These are phyloP conservation scores for Aspergillus vadensis DNA, from an alignment of 2,329 filamentous ascomycete genomes.

Conservation along the genomic window DNA sequence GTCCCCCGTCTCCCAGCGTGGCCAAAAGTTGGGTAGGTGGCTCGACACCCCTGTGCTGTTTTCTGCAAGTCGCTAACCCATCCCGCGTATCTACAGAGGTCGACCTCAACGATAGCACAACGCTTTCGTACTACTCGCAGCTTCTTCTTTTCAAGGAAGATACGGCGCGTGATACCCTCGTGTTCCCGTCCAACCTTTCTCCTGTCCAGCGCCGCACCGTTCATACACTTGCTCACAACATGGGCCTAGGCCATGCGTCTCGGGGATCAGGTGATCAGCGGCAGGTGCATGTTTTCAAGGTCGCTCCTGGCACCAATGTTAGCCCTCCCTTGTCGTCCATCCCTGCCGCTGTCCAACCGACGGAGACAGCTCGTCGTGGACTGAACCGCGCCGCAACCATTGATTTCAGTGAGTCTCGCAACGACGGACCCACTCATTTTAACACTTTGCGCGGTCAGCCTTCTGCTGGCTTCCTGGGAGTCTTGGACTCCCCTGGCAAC, in stretches of 20 bases:
- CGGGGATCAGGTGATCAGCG: constrained; percentile 84
- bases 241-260: constrained; percentile 87
- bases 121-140: constrained; percentile 86
- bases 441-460: constrained; percentile 74
- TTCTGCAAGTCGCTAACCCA: constrained; percentile 15
- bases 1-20: constrained; percentile 64
- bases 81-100: constrained; percentile 58
- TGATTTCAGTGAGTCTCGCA: constrained; percentile 83
- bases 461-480: constrained; percentile 77
- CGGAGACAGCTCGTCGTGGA: constrained; percentile 77
- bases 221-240: constrained; percentile 92
- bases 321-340: constrained; percentile 65
- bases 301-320: constrained; percentile 54
- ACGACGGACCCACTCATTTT: constrained; percentile 71
- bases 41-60: background rate
- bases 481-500: constrained; percentile 73
- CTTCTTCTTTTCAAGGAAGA: constrained; percentile 87
- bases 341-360: constrained; percentile 64
- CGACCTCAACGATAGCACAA: constrained; percentile 88
- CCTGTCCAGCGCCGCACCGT: constrained; percentile 86
- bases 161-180: constrained; percentile 71
- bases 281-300: constrained; percentile 82
- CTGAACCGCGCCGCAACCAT: constrained; percentile 95
- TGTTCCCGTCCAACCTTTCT: constrained; percentile 78
- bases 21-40: constrained; percentile 41